Evolutionary conservation across 1,139 yeast genomes (phyloP).

Genomic region (Candida sanyaensis): DNA sequence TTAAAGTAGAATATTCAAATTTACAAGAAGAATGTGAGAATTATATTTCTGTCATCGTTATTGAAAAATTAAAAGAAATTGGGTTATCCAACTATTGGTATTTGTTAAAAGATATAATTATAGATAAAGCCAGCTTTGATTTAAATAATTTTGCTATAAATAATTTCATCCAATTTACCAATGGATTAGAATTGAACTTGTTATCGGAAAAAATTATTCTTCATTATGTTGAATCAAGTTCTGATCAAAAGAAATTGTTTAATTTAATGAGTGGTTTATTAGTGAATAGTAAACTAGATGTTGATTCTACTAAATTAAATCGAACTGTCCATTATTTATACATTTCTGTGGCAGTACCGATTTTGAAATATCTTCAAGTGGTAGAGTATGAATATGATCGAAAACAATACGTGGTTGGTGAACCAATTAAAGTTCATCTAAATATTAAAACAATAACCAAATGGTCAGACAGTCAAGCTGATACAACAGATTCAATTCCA

Average conservation of each 20-base stretch:
- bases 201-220: slow-evolving; percentile 17
- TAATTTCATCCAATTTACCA: slow-evolving; percentile 23
- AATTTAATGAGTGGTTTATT: slow-evolving; percentile 16
- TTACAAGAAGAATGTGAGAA: slow-evolving; percentile 43
- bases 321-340: slow-evolving; percentile 23
- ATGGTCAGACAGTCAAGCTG: slow-evolving; percentile 36
- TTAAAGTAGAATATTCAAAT: slow-evolving; percentile 47
- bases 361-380: slow-evolving; percentile 50
- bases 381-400: slow-evolving; percentile 46
- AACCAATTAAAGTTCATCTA: slow-evolving; percentile 52
- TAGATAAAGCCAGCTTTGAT: slow-evolving; percentile 32
- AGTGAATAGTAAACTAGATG: neutral
- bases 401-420: slow-evolving; percentile 60
- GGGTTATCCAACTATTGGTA: slow-evolving; percentile 22
- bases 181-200: slow-evolving; percentile 18
- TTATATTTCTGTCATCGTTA: slow-evolving; percentile 5
- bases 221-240: slow-evolving; percentile 16
- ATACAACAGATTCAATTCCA: slow-evolving; percentile 15
- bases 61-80: slow-evolving; percentile 10
- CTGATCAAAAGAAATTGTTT: slow-evolving; percentile 17
- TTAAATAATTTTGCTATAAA: slow-evolving; percentile 40
- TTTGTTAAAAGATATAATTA: slow-evolving; percentile 25
- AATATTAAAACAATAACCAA: slow-evolving; percentile 43
- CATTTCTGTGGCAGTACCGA: slow-evolving; percentile 57
- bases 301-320: neutral